Conservation (phyloP, 306 rosid genomes). For the Sicyos baderoa region DNA sequence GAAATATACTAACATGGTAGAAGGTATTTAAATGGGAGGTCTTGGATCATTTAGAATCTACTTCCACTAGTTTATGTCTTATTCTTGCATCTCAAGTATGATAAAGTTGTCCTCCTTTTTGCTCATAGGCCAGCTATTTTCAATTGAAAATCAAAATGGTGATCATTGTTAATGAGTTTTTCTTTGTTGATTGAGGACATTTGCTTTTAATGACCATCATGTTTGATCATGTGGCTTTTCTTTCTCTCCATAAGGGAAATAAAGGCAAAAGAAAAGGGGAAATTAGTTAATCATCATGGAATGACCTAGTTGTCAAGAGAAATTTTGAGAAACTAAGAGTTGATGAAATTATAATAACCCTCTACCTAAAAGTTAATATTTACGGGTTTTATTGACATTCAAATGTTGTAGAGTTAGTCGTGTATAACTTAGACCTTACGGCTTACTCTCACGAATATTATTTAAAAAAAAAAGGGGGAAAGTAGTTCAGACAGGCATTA, state of each 20-base stretch:
- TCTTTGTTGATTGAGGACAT: conserved; percentile 15
- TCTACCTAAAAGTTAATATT: too few species aligned
- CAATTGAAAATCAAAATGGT: conserved; percentile 2
- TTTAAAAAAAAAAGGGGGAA: background rate
- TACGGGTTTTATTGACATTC: too few species aligned
- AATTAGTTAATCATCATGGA: too few species aligned
- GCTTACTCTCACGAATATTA: too few species aligned
- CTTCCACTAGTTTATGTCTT: conserved; percentile 22
- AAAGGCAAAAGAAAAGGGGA: background rate
- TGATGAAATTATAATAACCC: too few species aligned
- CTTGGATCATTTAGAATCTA: background rate
- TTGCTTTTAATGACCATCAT: conserved; percentile 24
- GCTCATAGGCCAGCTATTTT: conserved; percentile 21
- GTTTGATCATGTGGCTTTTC: conserved; percentile 22
- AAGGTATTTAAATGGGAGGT: background rate
- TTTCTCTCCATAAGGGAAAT: background rate
- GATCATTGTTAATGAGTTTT: conserved; percentile 15
- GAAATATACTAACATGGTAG: background rate
- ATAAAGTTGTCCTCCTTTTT: conserved; percentile 23
- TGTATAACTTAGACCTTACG: too few species aligned
- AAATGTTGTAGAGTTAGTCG: too few species aligned
- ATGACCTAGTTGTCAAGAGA: too few species aligned
- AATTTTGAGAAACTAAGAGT: too few species aligned
- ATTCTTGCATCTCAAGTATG: conserved; percentile 29
- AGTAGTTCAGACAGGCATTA: conserved; percentile 10